Conservation (phyloP, 1,139 yeast species). For the Hemisphaericaspora lyxosophila region DNA sequence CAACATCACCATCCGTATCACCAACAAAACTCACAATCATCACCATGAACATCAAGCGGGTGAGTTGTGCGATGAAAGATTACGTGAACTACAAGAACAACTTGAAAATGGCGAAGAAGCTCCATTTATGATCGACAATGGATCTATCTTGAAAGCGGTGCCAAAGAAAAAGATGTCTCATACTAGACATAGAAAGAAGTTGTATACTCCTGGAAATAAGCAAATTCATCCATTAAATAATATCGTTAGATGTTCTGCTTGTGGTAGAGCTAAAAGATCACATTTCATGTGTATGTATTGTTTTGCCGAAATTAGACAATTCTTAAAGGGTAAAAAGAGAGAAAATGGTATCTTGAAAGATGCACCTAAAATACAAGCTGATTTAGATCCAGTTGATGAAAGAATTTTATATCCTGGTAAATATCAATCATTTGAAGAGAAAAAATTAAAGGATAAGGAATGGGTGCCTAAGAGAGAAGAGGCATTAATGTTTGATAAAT, state of each 20-base stretch:
- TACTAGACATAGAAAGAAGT: conserved; percentile 77
- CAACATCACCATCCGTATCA: conserved; percentile 14
- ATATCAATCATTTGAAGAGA: conserved; percentile 44
- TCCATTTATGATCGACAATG: conserved; percentile 53
- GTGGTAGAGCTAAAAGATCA: conserved; percentile 88
- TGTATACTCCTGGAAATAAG: conserved; percentile 80
- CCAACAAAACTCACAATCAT: conserved; percentile 4
- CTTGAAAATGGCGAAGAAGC: conserved; percentile 29
- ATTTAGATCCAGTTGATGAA: conserved; percentile 62
- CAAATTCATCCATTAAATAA: conserved; percentile 75
- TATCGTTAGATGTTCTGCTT: conserved; percentile 88
- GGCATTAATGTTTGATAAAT: conserved; percentile 29
- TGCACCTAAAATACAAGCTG: conserved; percentile 35
- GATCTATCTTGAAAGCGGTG: conserved; percentile 72
- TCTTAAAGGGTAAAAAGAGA: conserved; percentile 60
- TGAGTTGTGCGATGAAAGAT: conserved; percentile 27
- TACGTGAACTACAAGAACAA: conserved; percentile 32
- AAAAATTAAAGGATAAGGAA: conserved; percentile 50
- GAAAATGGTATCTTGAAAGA: conserved; percentile 26
- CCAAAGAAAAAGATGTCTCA: conserved; percentile 93
- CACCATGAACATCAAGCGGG: conserved; percentile 2
- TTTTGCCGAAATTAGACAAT: conserved; percentile 71
- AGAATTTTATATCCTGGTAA: conserved; percentile 77
- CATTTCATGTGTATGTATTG: conserved; percentile 94
- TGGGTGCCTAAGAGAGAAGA: conserved; percentile 60